These are phyloP conservation scores for Scleromitrula shiraiana DNA, from an alignment of 2,329 filamentous ascomycete species.

Conservation along the genomic window DNA sequence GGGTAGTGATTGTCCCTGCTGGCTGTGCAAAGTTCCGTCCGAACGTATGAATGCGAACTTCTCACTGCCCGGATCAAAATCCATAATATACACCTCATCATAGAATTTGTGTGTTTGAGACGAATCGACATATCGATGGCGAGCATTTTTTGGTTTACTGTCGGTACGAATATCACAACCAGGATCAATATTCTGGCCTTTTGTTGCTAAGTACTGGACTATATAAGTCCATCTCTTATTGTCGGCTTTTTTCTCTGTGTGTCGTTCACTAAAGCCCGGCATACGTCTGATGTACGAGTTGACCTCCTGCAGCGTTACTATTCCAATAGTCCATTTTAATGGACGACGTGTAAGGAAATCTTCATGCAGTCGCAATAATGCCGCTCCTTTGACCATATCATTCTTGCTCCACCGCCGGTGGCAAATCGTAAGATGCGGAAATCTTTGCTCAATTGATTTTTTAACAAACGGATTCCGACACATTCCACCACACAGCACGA, in stretches of 20 bases:
- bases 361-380: not conserved
- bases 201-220: not conserved
- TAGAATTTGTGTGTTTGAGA: not conserved
- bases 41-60: not conserved
- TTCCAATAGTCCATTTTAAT: not conserved
- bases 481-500: not conserved
- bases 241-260: not conserved
- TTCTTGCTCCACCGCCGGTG: not conserved
- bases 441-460: not conserved
- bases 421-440: not conserved
- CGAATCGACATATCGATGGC: not conserved
- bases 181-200: not conserved
- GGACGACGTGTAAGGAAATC: not conserved
- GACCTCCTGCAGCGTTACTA: not conserved
- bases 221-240: not conserved
- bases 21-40: not conserved
- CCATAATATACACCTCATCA: not conserved
- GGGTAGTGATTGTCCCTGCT: not conserved
- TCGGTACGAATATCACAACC: not conserved
- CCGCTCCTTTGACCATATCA: not conserved
- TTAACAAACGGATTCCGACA: not conserved
- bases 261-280: not conserved
- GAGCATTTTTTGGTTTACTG: not conserved
- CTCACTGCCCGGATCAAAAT: not conserved
- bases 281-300: not conserved